These are phyloP conservation scores for Candida nanaspora DNA, from an alignment of 805 yeast genomes.

Conservation along the genomic window DNA sequence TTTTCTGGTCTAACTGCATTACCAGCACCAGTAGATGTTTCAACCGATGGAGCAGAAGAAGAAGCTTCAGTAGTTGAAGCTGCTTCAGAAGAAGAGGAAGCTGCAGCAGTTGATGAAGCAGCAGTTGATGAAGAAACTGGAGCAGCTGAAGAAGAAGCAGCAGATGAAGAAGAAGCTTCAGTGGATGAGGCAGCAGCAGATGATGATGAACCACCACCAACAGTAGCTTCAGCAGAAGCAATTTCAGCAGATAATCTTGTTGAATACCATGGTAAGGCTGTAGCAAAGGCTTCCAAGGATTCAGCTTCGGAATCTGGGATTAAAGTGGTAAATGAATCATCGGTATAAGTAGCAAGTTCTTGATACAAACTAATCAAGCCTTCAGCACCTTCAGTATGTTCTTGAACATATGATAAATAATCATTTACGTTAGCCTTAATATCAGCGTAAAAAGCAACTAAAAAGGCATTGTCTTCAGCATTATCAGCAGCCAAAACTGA, in stretches of 20 bases:
- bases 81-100: constrained; percentile 1
- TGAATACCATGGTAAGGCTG: constrained; percentile 28
- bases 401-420: constrained; percentile 26
- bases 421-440: constrained; percentile 23
- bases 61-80: not conserved
- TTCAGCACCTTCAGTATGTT: constrained; percentile 18
- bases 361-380: constrained; percentile 26
- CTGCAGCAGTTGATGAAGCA: constrained; percentile 5
- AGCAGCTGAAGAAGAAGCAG: constrained; percentile 6
- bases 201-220: constrained; percentile 6
- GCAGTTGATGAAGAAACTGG: constrained; percentile 4
- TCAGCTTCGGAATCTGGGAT: constrained; percentile 13
- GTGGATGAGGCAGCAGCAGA: constrained; percentile 9
- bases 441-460: constrained; percentile 33
- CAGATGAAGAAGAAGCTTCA: constrained; percentile 8
- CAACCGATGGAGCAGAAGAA: constrained; percentile 2
- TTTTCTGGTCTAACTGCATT: constrained; percentile 3
- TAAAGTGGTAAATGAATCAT: constrained; percentile 37
- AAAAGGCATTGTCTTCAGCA: constrained; percentile 16
- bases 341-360: constrained; percentile 32
- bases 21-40: constrained; percentile 1
- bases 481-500: constrained; percentile 7
- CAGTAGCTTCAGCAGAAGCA: constrained; percentile 8
- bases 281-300: constrained; percentile 19
- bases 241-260: constrained; percentile 19